phyloP scores from a whole-genome alignment of 805 yeast genomes.

The Lachancea sp. region DNA sequence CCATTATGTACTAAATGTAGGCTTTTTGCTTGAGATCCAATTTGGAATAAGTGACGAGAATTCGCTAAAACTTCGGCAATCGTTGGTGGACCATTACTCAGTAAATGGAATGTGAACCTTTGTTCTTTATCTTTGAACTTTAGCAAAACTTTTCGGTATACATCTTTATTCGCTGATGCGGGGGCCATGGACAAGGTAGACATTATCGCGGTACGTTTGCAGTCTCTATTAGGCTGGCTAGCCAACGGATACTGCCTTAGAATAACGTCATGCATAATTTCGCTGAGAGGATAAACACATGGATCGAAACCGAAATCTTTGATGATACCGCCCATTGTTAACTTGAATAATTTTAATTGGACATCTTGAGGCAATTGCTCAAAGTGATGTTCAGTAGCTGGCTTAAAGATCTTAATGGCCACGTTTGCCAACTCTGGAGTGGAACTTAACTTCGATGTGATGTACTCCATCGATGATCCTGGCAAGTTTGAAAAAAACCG shows the following conservation, averaged over 20 bases:
- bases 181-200: slow-evolving; percentile 33
- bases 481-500: slow-evolving; percentile 51
- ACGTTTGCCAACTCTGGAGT: slow-evolving; percentile 33
- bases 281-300: slow-evolving; percentile 58
- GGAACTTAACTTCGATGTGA: slow-evolving; percentile 40
- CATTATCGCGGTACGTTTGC: slow-evolving; percentile 16
- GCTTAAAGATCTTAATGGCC: slow-evolving; percentile 23
- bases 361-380: slow-evolving; percentile 38
- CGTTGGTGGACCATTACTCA: slow-evolving; percentile 74
- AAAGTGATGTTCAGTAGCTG: slow-evolving; percentile 31
- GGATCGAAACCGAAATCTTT: slow-evolving; percentile 78
- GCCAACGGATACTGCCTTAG: slow-evolving; percentile 56
- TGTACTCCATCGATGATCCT: slow-evolving; percentile 48
- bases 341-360: slow-evolving; percentile 47
- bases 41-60: slow-evolving; percentile 66
- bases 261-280: slow-evolving; percentile 56
- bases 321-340: slow-evolving; percentile 61
- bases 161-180: slow-evolving; percentile 32
- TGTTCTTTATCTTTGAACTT: slow-evolving; percentile 50
- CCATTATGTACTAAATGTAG: slow-evolving; percentile 21
- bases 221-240: slow-evolving; percentile 9
- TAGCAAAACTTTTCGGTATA: slow-evolving; percentile 38
- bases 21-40: slow-evolving; percentile 23
- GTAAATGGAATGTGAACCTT: slow-evolving; percentile 57
- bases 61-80: slow-evolving; percentile 70